Evolutionary conservation across 2,329 filamentous ascomycete genomes (phyloP), one percentile per base, ranked within the genome.

Genomic region (Helotiales sp.): DNA sequence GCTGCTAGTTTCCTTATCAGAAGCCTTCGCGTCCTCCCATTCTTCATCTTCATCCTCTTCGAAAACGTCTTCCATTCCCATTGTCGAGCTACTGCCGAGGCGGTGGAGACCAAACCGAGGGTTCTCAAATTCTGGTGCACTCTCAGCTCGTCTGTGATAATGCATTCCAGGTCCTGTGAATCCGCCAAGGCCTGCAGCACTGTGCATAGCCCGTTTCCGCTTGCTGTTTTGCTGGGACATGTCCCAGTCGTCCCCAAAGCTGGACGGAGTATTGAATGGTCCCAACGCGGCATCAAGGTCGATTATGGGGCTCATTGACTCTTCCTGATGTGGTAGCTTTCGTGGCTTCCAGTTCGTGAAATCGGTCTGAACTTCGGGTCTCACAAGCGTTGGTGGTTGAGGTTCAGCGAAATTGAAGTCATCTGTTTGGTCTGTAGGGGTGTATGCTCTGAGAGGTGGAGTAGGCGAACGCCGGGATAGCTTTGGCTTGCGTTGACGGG

Each of bases 241-340:
- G 69, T 91, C 88, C 85, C 89, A 91, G 67, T 89, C 88, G 2
- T 86, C 82, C 66, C 89, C 89, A 11, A 83, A 83, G 34, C 82
- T 82, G 1, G 89, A 82, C 28, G 92, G 91, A 0, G 93, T 97
- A 74, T 96, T 96, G 79, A 97, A 97, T 0, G 95, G 93, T 1
- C 93, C 94, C 1, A 98, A 85, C 28, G 95, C 96, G 20, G 94
- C 95, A 80, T 99, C 96, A 49, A 99, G 82, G 78, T 99, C 96
- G 70, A 99, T 96, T 78, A 97, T 91, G 7, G 92, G 90, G 75
- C 89, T 92, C 61, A 90, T 85, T 2, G 86, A 78, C 67, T 96
- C 92, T 55, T 89, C 84, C 2, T 78, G 78, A 49, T 73, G 79
- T 69, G 73, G 74, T 20, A 75, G 72, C 5, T 78, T 78, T 45